Percentiles rank a stretch among this genome's conserved stretches.
Evolutionary conservation across 345 rosid genomes (phyloP).

Genomic region (Hibiscus trionum): DNA sequence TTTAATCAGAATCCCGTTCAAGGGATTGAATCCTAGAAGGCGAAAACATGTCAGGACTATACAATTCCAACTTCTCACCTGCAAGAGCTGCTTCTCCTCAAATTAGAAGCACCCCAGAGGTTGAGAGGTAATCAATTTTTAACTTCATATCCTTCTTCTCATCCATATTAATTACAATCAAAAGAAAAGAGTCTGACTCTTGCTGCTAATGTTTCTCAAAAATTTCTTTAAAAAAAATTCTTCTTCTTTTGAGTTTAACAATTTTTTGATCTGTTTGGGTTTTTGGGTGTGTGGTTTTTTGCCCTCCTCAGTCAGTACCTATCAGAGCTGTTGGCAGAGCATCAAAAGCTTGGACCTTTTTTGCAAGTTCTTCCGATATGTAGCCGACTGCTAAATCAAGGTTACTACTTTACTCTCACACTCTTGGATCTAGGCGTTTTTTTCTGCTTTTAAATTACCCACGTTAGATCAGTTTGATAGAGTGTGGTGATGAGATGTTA

Average conservation of each 20-base stretch:
- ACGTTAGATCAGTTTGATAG: neutral
- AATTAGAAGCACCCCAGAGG: neutral
- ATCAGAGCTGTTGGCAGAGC: conserved; percentile 2
- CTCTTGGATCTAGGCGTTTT: neutral
- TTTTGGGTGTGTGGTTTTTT: neutral
- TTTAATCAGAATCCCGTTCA: neutral
- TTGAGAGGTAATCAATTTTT: neutral
- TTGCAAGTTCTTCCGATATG: neutral
- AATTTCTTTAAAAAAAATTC: neutral
- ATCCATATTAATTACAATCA: neutral
- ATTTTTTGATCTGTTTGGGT: neutral
- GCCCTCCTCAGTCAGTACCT: neutral
- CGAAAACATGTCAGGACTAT: neutral
- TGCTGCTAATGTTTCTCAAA: neutral
- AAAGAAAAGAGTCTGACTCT: neutral
- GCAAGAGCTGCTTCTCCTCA: neutral
- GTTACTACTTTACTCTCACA: neutral
- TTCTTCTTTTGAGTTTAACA: neutral
- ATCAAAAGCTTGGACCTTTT: neutral
- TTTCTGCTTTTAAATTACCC: neutral
- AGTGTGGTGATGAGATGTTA: neutral
- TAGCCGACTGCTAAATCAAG: neutral
- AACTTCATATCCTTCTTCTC: neutral
- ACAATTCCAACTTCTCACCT: neutral
- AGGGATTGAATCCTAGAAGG: neutral